Conservation (phyloP, 176 grass and related monocot genomes). For the Chrysopogon serrulatus region DNA sequence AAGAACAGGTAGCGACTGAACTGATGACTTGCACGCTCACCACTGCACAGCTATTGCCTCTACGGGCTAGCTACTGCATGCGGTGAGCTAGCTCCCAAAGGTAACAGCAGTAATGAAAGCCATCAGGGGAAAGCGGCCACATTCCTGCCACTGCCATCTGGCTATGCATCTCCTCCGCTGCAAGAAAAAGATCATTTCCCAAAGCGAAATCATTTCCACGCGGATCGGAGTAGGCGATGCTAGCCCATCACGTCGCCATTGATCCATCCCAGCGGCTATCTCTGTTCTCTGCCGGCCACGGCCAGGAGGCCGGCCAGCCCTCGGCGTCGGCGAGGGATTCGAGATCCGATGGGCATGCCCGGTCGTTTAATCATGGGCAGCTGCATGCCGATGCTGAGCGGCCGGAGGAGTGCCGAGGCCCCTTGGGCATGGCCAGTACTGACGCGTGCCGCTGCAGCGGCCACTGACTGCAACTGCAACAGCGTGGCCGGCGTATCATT, state of each 20-base stretch:
- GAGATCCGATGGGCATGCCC: not conserved
- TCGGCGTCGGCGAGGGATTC: not conserved
- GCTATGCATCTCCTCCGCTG: not conserved
- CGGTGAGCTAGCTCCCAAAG: not conserved
- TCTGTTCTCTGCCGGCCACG: not conserved
- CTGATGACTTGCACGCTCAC: not conserved
- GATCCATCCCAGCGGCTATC: not conserved
- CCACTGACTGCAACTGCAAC: not conserved
- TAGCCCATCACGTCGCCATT: slow-evolving; percentile 20
- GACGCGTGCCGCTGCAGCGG: not conserved
- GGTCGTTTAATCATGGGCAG: slow-evolving; percentile 24
- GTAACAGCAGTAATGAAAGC: not conserved
- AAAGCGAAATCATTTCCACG: not conserved
- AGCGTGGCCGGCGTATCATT: slow-evolving; percentile 15
- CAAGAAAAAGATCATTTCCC: slow-evolving; percentile 2
- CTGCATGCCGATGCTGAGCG: slow-evolving; percentile 20
- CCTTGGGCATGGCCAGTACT: not conserved
- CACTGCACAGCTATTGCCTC: not conserved
- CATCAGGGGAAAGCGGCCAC: not conserved
- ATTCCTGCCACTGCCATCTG: not conserved
- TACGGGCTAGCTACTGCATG: not conserved
- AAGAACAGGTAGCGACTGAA: not conserved
- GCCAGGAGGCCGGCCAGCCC: not conserved
- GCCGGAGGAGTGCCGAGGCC: not conserved
- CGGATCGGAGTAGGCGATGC: no score